Evolutionary conservation across 192 early-diverging fungal genomes (phyloP), one percentile per base, ranked within the genome.

Genomic region (Endogone sp.): DNA sequence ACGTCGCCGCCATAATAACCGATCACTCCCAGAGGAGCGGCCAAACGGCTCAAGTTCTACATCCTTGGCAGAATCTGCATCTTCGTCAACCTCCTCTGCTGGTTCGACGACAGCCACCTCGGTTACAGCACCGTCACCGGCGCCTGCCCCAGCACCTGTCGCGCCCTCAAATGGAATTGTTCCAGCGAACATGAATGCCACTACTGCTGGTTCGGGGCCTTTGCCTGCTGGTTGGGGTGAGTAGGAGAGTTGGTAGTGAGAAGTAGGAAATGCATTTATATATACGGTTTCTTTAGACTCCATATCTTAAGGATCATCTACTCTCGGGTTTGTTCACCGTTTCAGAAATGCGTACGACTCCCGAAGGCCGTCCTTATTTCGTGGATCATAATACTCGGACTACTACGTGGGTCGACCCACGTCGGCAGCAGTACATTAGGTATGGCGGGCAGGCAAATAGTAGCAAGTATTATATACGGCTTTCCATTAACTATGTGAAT

Each of bases 351-450:
- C 84, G 90, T 56, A 75, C 83, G 31, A 92, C 89, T 16, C 81
- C 88, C 25, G 91, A 93, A 75, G 91, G 92, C 16, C 85, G 92
- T 23, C 85, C 88, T 3, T 95, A 95, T 76, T 95, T 86, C 86
- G 92, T 95, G 26, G 92, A 95, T 68, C 94, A 95, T 76, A 90
- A 90, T 69, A 90, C 91, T 16, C 88, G 89, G 65, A 89, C 91
- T 2, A 95, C 94, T 28, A 93, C 92, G 2, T 95, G 94, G 94
- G 87, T 88, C 37, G 94, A 95, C 73, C 94, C 94, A 44, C 85
- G 93, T 63, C 71, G 81, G 54, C 82, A 86, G 61, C 85, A 84
- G 67, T 81, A 79, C 64, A 81, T 84, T 68, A 65, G 82, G 37
- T 49, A 49, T 11, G 37, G 16, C 16, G 37, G 37, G 37, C 37